Evolutionary conservation across 805 yeast species (phyloP), one percentile per base, ranked within the genome.

Genomic region (Myxozyma sirexii): DNA sequence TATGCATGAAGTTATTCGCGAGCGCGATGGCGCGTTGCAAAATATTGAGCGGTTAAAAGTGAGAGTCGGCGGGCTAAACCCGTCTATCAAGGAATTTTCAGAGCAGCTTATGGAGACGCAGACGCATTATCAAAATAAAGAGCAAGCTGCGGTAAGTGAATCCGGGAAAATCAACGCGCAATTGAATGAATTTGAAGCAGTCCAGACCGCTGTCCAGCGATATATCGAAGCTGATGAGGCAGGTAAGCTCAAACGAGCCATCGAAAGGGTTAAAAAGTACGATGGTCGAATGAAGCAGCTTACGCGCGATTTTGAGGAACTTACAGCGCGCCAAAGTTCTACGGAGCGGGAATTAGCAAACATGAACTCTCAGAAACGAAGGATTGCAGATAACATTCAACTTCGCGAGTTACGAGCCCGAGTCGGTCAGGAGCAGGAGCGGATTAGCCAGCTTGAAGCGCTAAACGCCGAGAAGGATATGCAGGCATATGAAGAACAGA

Each of bases 381-480:
- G 83, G 57, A 74, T 90, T 7, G 75, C 82, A 37, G 85, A 86
- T 45, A 89, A 87, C 62, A 67, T 89, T 35, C 89, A 86, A 60
- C 75, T 85, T 13, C 72, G 86, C 12, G 75, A 75, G 4, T 68
- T 84, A 29, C 74, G 76, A 19, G 56, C 48, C 0, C 81, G 83
- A 55, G 65, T 82, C 0, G 68, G 65, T 0, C 67, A 68, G 1
- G 71, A 80, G 4, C 78, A 77, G 10, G 52, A 65, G 0, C 76
- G 77, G 17, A 77, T 88, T 4, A 63, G 57, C 0, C 75, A 74
- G 1, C 71, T 88, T 15, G 84, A 86, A 68, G 70, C 79, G 0
- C 77, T 76, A 17, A 77, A 83, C 60, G 90, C 97, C 0, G 85
- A 84, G 58, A 74, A 74, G 1, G 81, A 84, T 59, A 79, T 87